phyloP scores from a whole-genome alignment of 2,329 filamentous ascomycete species.

The Sarocladium strictum region DNA sequence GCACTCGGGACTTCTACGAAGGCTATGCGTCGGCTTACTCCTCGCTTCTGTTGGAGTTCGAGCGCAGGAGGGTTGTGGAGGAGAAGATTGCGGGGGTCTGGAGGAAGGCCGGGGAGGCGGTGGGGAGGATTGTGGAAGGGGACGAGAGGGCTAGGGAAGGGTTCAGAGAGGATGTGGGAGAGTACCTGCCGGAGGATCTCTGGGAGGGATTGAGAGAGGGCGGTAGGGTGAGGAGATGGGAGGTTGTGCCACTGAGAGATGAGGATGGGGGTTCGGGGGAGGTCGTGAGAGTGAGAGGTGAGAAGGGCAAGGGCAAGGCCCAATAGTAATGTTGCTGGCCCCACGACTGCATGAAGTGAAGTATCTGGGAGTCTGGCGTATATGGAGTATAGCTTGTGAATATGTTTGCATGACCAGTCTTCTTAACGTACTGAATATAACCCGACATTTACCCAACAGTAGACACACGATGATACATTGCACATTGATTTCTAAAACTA shows the following conservation, averaged over 20 bases:
- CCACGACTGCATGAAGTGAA: background rate
- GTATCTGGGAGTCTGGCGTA: background rate
- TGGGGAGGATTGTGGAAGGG: slow-evolving; percentile 67
- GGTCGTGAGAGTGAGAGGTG: background rate
- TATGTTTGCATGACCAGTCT: no score
- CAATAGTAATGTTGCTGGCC: background rate
- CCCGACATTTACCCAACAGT: no score
- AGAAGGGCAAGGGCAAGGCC: background rate
- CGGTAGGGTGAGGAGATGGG: slow-evolving; percentile 48
- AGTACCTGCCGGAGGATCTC: slow-evolving; percentile 80
- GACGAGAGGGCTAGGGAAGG: slow-evolving; percentile 69
- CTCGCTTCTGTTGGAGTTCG: slow-evolving; percentile 76
- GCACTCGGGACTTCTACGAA: slow-evolving; percentile 77
- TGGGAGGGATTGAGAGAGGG: slow-evolving; percentile 65
- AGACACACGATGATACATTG: no score
- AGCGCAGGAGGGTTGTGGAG: slow-evolving; percentile 66
- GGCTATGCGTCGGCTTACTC: slow-evolving; percentile 82
- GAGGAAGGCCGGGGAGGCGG: slow-evolving; percentile 68
- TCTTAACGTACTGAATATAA: no score
- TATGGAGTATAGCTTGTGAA: background rate
- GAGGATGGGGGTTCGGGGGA: slow-evolving; percentile 11
- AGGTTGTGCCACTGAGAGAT: slow-evolving; percentile 35
- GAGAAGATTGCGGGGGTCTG: slow-evolving; percentile 69
- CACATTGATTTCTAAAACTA: background rate
- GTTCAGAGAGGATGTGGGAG: slow-evolving; percentile 77